Base-by-base conservation (phyloP, 1,139 yeast genomes). In the Kodamaea alishanica region DNA sequence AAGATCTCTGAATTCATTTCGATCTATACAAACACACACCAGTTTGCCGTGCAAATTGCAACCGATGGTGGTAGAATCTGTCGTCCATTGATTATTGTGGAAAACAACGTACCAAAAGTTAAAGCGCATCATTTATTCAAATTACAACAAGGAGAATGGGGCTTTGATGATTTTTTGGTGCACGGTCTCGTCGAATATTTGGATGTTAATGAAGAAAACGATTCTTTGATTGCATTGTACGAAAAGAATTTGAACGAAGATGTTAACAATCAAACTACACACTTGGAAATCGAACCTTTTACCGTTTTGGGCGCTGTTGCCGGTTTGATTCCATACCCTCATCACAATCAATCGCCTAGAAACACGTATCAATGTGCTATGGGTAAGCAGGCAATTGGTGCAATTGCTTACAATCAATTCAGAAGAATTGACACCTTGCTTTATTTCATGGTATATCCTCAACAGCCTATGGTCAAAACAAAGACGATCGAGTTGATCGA, bases 321-420 rank as follows among this genome's bases (percentile, higher is more conserved):
- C 0, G 98, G 98, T 32, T 75, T 92, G 52, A 92, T 92, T 75
- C 99, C 99, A n/a, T 92, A 92, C 56, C 99, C 99, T 26, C 98
- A 92, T 61, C 99, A 92, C 63, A 92, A 92, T 63, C 98, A 92
- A 70, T 89, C 97, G 4, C 98, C 98, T 35, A 84, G 98, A 77
- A 92, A 92, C 61, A 92, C 98, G 0, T 92, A 92, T 69, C 98
- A 92, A 70, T 92, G 97, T 77, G 98, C 98, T 61, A 92, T 92
- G 98, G 98, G 98, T 80, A 92, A 92, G 70, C 99, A 92, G 69
- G 98, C 98, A 20, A 92, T 92, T 63, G 99, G 99, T 50, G 97
- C 97, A 6, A 94, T 94, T 65, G 97, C 95, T 24, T 92, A 92
- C 63, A 92, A 92, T 63, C 98, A 92, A 65, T 86, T 92, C 67